Conservation (phyloP, 768 basidiomycete genomes). For the Floccularia luteovirens region DNA sequence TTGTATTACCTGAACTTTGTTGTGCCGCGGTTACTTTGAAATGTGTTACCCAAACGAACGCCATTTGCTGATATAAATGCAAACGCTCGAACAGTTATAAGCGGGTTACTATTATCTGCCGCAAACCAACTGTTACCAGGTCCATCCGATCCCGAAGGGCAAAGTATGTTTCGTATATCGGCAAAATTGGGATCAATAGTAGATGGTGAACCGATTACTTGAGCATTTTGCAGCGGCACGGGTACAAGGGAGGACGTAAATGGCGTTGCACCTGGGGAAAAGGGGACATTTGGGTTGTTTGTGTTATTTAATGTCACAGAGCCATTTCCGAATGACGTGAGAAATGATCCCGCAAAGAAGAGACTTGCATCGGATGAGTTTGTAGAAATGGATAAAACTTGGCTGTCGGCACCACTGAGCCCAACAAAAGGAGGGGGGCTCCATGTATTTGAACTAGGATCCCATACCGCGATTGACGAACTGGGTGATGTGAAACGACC, state of each 20-base stretch:
- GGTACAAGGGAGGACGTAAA: conserved; percentile 89
- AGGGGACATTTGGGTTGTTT: conserved; percentile 82
- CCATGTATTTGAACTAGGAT: conserved; percentile 60
- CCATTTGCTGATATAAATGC: conserved; percentile 70
- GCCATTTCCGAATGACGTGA: conserved; percentile 60
- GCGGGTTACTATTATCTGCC: conserved; percentile 57
- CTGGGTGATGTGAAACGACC: conserved; percentile 68
- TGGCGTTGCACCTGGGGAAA: conserved; percentile 73
- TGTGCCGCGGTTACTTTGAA: conserved; percentile 73
- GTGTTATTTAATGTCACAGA: conserved; percentile 45
- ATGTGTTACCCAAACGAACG: conserved; percentile 87
- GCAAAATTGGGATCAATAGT: conserved; percentile 52
- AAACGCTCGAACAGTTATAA: conserved; percentile 75
- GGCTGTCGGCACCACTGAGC: conserved; percentile 58
- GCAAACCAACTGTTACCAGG: conserved; percentile 83
- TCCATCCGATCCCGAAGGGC: conserved; percentile 78
- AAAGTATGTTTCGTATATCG: conserved; percentile 67
- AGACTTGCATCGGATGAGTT: conserved; percentile 67
- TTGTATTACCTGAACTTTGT: conserved; percentile 74
- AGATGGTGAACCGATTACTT: conserved; percentile 51
- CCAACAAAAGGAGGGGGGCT: conserved; percentile 75
- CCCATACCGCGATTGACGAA: conserved; percentile 66
- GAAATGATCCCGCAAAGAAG: conserved; percentile 86
- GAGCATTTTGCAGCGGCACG: conserved; percentile 56
- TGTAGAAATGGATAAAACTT: conserved; percentile 70